Evolutionary conservation across 2,329 filamentous ascomycete species (phyloP), one percentile per base, ranked within the genome.

Genomic region (Bimuria novae-zelandiae): DNA sequence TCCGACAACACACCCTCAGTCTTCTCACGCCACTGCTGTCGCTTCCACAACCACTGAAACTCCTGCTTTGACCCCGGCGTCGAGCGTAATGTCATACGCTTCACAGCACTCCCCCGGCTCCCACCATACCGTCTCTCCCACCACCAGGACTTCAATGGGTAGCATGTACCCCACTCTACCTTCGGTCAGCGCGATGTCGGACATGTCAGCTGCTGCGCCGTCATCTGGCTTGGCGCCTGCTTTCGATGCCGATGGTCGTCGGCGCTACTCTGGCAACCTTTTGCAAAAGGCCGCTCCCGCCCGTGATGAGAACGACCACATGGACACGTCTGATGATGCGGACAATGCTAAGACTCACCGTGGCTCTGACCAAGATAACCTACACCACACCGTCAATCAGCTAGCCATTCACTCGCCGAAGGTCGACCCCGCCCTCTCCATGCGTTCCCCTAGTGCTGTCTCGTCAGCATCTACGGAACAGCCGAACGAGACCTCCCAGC

Each of bases 61-160:
- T 12, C 89, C 89, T 8, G 89, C 88, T 8, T 81, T 91, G 58
- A 92, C 89, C 2, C 89, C 89, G 7, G 87, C 89, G 0, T 89
- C 87, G 10, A 90, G 86, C 71, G 83, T 85, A 50, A 81, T 90
- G 68, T 92, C 89, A 0, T 92, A 92, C 76, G 86, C 85, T 33
- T 90, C 89, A 10, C 86, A 87, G 42, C 88, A 92, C 70, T 92
- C 89, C 6, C 89, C 89, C 60, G 85, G 87, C 23, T 90, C 88
- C n/a, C 84, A 83, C 41, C 83, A 87, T 49, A 87, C 82, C 69
- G 81, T 91, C 70, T 89, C 87, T 45, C 88, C 88, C 1, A 80
- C 82, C 39, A 84, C 83, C 11, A 82, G 87, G 35, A 58, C 69
- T 11, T 78, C 78, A 39, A 84, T 72, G 39, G 60, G 84, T 39